phyloP scores from a whole-genome alignment of 2,329 filamentous ascomycete genomes.

The Salinomyces thailandicus region DNA sequence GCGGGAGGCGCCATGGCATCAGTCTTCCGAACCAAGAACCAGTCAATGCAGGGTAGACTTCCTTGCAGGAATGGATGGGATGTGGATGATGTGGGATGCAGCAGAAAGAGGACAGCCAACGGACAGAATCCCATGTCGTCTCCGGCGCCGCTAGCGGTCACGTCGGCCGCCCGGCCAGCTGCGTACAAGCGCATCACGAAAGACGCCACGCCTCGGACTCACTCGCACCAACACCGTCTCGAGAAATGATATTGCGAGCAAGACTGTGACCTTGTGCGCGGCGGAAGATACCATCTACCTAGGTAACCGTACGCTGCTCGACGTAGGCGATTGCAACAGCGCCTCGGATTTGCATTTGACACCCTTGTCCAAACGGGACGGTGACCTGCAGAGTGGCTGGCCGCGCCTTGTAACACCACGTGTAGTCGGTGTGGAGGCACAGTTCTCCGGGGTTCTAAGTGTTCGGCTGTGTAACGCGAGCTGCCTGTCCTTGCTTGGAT shows the following conservation, averaged over 20 bases:
- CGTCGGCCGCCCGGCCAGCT: background rate
- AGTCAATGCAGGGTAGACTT: too few species aligned
- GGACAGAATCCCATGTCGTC: background rate
- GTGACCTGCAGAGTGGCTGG: background rate
- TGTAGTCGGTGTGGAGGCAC: slow-evolving; percentile 1
- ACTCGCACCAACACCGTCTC: too few species aligned
- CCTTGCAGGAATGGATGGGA: background rate
- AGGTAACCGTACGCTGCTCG: background rate
- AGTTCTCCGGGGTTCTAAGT: background rate
- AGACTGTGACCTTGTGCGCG: too few species aligned
- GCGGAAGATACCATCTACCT: background rate
- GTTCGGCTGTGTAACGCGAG: too few species aligned
- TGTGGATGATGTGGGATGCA: background rate
- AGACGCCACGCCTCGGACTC: too few species aligned
- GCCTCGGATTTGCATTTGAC: background rate
- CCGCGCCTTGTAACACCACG: background rate
- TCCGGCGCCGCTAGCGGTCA: background rate
- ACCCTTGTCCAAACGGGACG: background rate
- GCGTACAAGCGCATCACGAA: too few species aligned
- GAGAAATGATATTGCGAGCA: too few species aligned
- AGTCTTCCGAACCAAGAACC: background rate
- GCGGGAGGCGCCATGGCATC: background rate
- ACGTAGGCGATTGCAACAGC: background rate
- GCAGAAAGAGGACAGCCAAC: background rate
- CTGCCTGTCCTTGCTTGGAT: too few species aligned